A percentile compares a stretch with the other conserved stretches of the same genome.
Conservation (phyloP, 2,329 filamentous ascomycete genomes). For the Colletotrichum sp. region DNA sequence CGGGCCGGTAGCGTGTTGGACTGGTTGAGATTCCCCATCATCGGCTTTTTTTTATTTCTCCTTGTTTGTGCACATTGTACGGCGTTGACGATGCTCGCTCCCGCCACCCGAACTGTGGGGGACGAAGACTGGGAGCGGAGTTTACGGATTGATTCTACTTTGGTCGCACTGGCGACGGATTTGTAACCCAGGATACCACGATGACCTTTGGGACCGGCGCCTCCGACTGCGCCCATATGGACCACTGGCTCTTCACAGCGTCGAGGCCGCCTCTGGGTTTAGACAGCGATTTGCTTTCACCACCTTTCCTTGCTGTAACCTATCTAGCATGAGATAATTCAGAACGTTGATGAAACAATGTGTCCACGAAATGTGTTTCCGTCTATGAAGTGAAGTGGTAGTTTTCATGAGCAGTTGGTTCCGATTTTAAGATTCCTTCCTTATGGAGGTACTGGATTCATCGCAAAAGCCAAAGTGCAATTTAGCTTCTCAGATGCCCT, state of each 20-base stretch:
- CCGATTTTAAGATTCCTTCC: too few species aligned
- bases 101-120: neutral
- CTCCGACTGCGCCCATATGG: neutral
- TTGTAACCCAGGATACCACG: neutral
- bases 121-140: conserved; percentile 16
- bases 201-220: neutral
- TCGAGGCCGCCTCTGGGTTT: neutral
- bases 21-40: conserved; percentile 22
- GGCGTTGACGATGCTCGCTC: conserved; percentile 14
- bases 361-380: neutral
- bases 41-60: conserved; percentile 17
- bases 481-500: neutral
- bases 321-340: conserved; percentile 2
- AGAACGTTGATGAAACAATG: neutral
- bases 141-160: conserved; percentile 17
- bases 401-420: neutral
- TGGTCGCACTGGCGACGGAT: neutral
- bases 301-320: neutral
- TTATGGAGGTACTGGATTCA: neutral
- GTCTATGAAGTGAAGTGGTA: neutral
- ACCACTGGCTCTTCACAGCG: neutral
- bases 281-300: conserved; percentile 16
- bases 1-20: conserved; percentile 20
- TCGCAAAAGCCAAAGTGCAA: too few species aligned
- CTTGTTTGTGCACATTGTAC: conserved; percentile 14